A percentile compares a stretch with the other conserved stretches of the same genome.
phyloP scores from a whole-genome alignment of 257 asterid genomes.

The Pogostemon cablin region DNA sequence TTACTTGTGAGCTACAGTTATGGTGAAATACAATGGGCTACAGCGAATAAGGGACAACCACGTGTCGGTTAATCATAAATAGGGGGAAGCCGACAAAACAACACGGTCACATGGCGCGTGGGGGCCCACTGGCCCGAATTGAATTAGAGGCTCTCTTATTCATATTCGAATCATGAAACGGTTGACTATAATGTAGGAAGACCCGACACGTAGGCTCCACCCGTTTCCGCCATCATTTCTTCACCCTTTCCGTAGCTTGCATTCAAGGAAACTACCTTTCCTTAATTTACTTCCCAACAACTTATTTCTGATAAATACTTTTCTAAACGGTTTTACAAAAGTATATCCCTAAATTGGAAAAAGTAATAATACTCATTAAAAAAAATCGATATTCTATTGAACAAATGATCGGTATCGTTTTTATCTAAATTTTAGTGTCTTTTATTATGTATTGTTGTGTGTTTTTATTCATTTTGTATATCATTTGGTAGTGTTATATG shows the following conservation, averaged over 20 bases:
- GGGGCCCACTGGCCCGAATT: conserved; percentile 37
- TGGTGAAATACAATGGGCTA: background rate
- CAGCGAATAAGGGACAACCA: conserved; percentile 18
- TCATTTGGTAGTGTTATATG: too few relatives aligned
- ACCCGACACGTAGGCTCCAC: conserved; percentile 48
- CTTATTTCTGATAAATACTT: too few relatives aligned
- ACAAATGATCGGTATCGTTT: too few relatives aligned
- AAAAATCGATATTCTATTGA: too few relatives aligned
- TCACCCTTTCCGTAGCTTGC: conserved; percentile 8
- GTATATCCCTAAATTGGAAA: too few relatives aligned
- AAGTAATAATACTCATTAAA: too few relatives aligned
- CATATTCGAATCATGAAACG: conserved; percentile 33
- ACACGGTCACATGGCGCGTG: conserved; percentile 49
- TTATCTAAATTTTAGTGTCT: too few relatives aligned
- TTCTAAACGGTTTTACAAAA: too few relatives aligned
- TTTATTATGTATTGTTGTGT: too few relatives aligned
- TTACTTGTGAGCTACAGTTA: conserved; percentile 31
- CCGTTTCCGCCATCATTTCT: background rate
- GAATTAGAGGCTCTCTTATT: conserved; percentile 7
- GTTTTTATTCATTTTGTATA: too few relatives aligned
- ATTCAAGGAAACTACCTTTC: conserved; percentile 25
- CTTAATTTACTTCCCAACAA: background rate
- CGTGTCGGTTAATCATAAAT: conserved; percentile 38
- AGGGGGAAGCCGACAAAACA: conserved; percentile 49
- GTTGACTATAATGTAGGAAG: conserved; percentile 37